Base-by-base conservation (phyloP, 371 early-diverging fungal species). In the Mortierella sp. region DNA sequence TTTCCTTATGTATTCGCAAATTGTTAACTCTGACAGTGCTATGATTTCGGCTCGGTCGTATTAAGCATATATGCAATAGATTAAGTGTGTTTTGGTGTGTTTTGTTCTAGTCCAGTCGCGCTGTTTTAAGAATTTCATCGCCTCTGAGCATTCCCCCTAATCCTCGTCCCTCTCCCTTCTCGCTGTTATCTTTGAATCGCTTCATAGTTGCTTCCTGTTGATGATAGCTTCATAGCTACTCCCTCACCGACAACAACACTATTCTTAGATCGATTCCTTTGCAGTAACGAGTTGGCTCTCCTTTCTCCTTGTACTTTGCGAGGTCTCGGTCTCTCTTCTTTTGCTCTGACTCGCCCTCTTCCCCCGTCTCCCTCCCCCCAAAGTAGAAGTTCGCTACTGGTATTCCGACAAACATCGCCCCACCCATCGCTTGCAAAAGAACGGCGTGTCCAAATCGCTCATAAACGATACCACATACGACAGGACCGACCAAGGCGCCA, bases 401-500 rank as follows among this genome's bases (percentile, higher is more conserved):
- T 0, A 76, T 47, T 8, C 62, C 69, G 16, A 72, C 24, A 19
- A 84, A n/a, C 36, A 84, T 48, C 1, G 69, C 28, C 6, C 68
- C 69, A 32, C 64, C 74, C 65, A 87, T 69, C 6, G 74, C 63
- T 21, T 78, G 52, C 13, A 74, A 74, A 6, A 84, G 66, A 53
- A 79, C 76, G 11, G 75, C 69, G 72, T 86, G 86, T n/a, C 85
- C 86, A 43, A 82, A 61, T 0, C 65, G 28, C 15, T 77, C 82
- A 60, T 86, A 87, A 6, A 86, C 38, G 32, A 83, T 68, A 32
- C 87, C 87, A 36, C 84, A 85, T 28, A 82, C 55, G 1, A 86
- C 68, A 4, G 86, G 87, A 5, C 86, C 87, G 22, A 86, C 65
- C 3, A 80, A 47, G 24, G 75, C 69, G 52, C 88, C 89, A 10